A percentile compares a stretch with the other conserved stretches of the same genome.
These are phyloP conservation scores for Podaxis pistillaris DNA, from an alignment of 768 basidiomycete species.

Conservation along the genomic window DNA sequence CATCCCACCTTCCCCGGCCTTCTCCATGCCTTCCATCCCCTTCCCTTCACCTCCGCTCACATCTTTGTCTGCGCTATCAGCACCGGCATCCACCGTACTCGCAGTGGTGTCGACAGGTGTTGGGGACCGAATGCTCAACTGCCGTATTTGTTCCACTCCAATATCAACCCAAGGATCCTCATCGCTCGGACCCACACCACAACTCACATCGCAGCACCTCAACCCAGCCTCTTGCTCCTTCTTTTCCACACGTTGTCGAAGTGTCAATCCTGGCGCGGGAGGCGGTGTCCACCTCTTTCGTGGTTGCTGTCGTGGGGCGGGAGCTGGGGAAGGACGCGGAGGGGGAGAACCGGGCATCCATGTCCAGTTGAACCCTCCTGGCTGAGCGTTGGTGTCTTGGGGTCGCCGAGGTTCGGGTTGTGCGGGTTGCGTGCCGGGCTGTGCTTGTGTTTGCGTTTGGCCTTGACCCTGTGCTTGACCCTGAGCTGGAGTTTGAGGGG, in stretches of 20 bases:
- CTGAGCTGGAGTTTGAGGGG: conserved; percentile 2
- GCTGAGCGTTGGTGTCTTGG: neutral
- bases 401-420: conserved; percentile 11
- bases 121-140: conserved; percentile 35
- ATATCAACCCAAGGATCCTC: conserved; percentile 54
- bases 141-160: conserved; percentile 28
- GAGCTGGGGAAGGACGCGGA: conserved; percentile 7
- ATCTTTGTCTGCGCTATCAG: neutral
- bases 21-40: neutral
- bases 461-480: neutral
- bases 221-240: conserved; percentile 71
- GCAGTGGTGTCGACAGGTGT: neutral
- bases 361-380: neutral
- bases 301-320: conserved; percentile 19
- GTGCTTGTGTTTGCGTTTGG: neutral
- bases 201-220: conserved; percentile 70
- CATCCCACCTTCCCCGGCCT: conserved; percentile 13
- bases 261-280: conserved; percentile 62
- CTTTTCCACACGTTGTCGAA: conserved; percentile 72
- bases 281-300: conserved; percentile 59
- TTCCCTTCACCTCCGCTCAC: conserved; percentile 1
- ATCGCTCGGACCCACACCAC: conserved; percentile 73
- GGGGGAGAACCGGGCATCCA: conserved; percentile 1
- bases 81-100: neutral
- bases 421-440: neutral